Percentiles rank a stretch among this genome's conserved stretches.
These are phyloP conservation scores for Paecilomyces formosus DNA, from an alignment of 2,329 filamentous ascomycete genomes.

Conservation along the genomic window DNA sequence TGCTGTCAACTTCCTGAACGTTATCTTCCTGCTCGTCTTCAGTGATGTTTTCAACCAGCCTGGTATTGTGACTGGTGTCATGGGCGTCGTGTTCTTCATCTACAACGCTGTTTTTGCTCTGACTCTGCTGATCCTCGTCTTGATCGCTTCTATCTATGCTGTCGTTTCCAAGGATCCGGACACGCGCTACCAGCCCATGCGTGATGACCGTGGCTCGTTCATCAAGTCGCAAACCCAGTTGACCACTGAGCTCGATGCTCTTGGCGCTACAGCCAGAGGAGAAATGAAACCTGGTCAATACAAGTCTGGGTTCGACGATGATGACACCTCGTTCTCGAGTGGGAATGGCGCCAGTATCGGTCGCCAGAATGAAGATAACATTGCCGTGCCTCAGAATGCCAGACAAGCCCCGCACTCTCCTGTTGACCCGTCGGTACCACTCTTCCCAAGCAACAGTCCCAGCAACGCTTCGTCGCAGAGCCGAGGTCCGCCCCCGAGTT, in stretches of 20 bases:
- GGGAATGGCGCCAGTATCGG: conserved; percentile 40
- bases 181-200: conserved; percentile 91
- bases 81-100: conserved; percentile 84
- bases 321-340: conserved; percentile 60
- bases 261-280: conserved; percentile 81
- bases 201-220: conserved; percentile 90
- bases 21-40: conserved; percentile 83
- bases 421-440: conserved; percentile 38
- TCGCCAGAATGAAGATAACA: conserved; percentile 36
- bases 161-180: conserved; percentile 91
- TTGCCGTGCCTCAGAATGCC: conserved; percentile 17
- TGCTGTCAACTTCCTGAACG: conserved; percentile 82
- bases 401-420: conserved; percentile 42
- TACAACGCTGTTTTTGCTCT: conserved; percentile 77
- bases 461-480: conserved; percentile 31
- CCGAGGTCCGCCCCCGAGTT: conserved; percentile 30
- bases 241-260: conserved; percentile 79
- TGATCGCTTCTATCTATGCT: conserved; percentile 68
- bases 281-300: conserved; percentile 59
- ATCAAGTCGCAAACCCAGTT: conserved; percentile 92
- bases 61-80: conserved; percentile 72
- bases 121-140: conserved; percentile 73
- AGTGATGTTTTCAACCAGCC: conserved; percentile 80
- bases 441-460: conserved; percentile 38
- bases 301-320: conserved; percentile 61